Base-by-base conservation (phyloP, 2,329 filamentous ascomycete genomes). In the Fusarium sterilihyphosum region DNA sequence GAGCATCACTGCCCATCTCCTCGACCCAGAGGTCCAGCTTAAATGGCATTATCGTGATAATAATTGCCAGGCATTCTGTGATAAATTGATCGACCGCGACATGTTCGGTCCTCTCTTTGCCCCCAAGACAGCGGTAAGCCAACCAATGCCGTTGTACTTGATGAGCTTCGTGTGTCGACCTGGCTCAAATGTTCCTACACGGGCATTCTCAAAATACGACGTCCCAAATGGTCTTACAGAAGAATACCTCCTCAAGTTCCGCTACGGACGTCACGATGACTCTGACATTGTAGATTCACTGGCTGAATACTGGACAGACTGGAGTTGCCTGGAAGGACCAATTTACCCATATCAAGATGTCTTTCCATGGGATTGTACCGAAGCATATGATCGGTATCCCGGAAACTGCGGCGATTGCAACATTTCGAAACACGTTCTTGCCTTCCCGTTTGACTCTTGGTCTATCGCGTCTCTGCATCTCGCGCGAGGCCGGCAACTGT, bases 291-390 rank as follows among this genome's bases (percentile, higher is more conserved):
- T 85, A 18, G 84, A 86, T 60, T 78, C 79, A 0, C 79, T 83
- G 1, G 71, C 78, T n/a, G 84, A 86, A 69, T 86, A 86, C 70
- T 86, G 84, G 84, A 77, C 82, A 65, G 84, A 85, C 58, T 86
- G 84, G 83, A 83, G 79, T 7, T 80, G 76, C 8, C 83, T 86
- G 31, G 80, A 77, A 7, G 77, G 75, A 0, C 79, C 78, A 2
- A 67, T 85, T 8, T 86, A 85, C 63, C 74, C 68, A 7, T 81
- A 84, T 59, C 83, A 85, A 57, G 79, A 82, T 58, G 54, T 84
- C 22, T 86, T 86, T 56, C 84, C 83, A 3, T 86, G 84, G 84
- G 84, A 86, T 71, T 86, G 84, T 66, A 86, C 84, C 1, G 83
- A 85, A 62, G 84, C 83, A 4, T 85, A 81, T 62, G 77, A 78